Percentiles rank a stretch among this genome's conserved stretches.
These are phyloP conservation scores for Calonectria montana DNA, from an alignment of 2,329 filamentous ascomycete species.

Conservation along the genomic window DNA sequence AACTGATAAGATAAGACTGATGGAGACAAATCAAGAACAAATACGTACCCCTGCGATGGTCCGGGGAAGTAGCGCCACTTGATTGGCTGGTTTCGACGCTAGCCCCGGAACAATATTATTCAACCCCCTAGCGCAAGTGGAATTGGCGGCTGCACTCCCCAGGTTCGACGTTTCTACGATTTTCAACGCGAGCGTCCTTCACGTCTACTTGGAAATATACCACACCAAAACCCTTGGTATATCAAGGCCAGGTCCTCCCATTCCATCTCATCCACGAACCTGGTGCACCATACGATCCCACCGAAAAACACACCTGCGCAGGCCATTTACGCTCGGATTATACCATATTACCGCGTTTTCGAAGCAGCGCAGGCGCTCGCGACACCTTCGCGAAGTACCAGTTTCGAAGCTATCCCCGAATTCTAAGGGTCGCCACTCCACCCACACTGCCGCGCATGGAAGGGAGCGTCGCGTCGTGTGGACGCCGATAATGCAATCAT, in stretches of 20 bases:
- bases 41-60: not conserved
- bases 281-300: constrained; percentile 6
- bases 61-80: constrained; percentile 15
- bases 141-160: constrained; percentile 55
- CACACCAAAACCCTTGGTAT: constrained; percentile 21
- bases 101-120: constrained; percentile 51
- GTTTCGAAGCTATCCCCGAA: constrained; percentile 31
- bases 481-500: constrained; percentile 65
- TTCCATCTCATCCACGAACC: constrained; percentile 18
- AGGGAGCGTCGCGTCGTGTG: constrained; percentile 47
- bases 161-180: constrained; percentile 51
- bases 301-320: constrained; percentile 2
- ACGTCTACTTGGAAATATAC: constrained; percentile 31
- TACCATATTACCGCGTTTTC: constrained; percentile 8
- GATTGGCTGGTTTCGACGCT: constrained; percentile 7
- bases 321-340: not conserved
- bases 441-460: constrained; percentile 48
- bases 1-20: constrained; percentile 6
- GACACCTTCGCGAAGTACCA: constrained; percentile 39
- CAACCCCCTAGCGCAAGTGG: constrained; percentile 53
- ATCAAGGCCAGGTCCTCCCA: constrained; percentile 10
- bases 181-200: constrained; percentile 52
- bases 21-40: not conserved
- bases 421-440: constrained; percentile 31
- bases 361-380: constrained; percentile 24